Conservation (phyloP, 2,329 filamentous ascomycete species). For the Fusarium fracticaudum region DNA sequence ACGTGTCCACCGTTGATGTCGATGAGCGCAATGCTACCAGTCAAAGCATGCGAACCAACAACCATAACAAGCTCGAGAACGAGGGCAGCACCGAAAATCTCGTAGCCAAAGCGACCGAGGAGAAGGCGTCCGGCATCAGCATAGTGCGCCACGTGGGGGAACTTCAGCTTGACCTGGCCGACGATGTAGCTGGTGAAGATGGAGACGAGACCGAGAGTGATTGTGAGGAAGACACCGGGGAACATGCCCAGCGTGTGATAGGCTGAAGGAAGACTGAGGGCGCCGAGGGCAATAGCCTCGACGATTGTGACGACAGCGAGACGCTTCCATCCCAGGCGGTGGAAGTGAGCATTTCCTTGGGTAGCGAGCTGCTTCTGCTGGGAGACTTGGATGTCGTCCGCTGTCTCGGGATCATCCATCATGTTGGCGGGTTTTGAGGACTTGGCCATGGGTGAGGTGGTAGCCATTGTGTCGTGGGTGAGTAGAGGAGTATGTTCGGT, state of each 20-base stretch:
- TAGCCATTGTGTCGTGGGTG: slow-evolving; percentile 3
- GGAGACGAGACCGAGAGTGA: slow-evolving; percentile 56
- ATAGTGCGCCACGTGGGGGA: slow-evolving; percentile 60
- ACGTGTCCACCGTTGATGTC: slow-evolving; percentile 65
- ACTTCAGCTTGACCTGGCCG: slow-evolving; percentile 58
- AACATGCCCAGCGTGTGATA: slow-evolving; percentile 65
- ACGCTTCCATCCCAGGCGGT: slow-evolving; percentile 35
- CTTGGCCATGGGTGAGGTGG: slow-evolving; percentile 8
- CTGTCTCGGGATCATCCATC: slow-evolving; percentile 22
- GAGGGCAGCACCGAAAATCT: slow-evolving; percentile 69
- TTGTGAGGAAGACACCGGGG: slow-evolving; percentile 54
- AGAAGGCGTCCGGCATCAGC: slow-evolving; percentile 62
- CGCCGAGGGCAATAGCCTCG: slow-evolving; percentile 31
- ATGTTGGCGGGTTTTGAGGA: slow-evolving; percentile 16
- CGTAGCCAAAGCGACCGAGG: slow-evolving; percentile 67
- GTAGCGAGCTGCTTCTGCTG: slow-evolving; percentile 33
- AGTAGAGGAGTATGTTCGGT: slow-evolving; percentile 15
- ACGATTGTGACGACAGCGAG: slow-evolving; percentile 34
- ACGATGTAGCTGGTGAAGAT: slow-evolving; percentile 60
- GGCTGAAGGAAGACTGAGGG: slow-evolving; percentile 56
- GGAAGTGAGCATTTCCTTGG: slow-evolving; percentile 32
- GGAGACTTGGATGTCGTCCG: slow-evolving; percentile 26
- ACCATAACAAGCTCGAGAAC: slow-evolving; percentile 74
- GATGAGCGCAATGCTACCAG: slow-evolving; percentile 74
- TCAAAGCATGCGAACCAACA: slow-evolving; percentile 76